Base-by-base conservation (phyloP, 768 basidiomycete genomes). In the Rhizopogon rudus region DNA sequence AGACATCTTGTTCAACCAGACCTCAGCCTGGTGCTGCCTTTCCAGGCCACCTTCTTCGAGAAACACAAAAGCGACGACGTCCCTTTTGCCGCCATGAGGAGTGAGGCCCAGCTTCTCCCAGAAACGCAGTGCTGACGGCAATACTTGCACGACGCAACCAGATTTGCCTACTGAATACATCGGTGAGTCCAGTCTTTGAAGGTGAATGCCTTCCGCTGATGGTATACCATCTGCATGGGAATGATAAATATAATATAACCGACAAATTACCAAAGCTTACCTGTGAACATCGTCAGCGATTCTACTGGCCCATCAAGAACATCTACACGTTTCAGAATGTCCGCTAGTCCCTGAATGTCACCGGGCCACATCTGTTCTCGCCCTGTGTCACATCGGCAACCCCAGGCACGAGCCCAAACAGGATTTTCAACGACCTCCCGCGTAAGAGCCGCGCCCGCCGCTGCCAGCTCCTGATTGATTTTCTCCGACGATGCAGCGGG, bases 21-120 rank as follows among this genome's bases (percentile, higher is more conserved):
- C 62, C 40, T 80, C 77, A n/a, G 85, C 78, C 39, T 78, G 70
- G 2, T 62, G 59, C 31, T 74, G 75, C 44, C 74, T 75, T n/a
- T 77, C 76, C 20, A 75, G 73, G 2, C 76, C 77, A 9, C 76
- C 75, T 20, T 83, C 81, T 61, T 93, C 88, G 52, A 82, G 87
- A 45, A 93, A 71, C 1, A 85, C 81, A 66, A 84, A 90, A 1
- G 80, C 81, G 1, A 75, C 78, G 4, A 88, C 75, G 60, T 93
- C 77, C 70, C 93, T 93, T 55, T 71, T 74, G 6, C 93, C 92
- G 37, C 79, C 79, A 45, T 79, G 77, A 0, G 92, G 92, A 14
- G 77, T 75, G 43, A 94, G 65, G 0, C 88, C 90, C 12, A 93
- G 76, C 66, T 91, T 93, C 61, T 89, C 86, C 91, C 92, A 93